Percentiles rank a stretch among this genome's conserved stretches.
Conservation (phyloP, 345 rosid genomes). For the Alliaria petiolata region DNA sequence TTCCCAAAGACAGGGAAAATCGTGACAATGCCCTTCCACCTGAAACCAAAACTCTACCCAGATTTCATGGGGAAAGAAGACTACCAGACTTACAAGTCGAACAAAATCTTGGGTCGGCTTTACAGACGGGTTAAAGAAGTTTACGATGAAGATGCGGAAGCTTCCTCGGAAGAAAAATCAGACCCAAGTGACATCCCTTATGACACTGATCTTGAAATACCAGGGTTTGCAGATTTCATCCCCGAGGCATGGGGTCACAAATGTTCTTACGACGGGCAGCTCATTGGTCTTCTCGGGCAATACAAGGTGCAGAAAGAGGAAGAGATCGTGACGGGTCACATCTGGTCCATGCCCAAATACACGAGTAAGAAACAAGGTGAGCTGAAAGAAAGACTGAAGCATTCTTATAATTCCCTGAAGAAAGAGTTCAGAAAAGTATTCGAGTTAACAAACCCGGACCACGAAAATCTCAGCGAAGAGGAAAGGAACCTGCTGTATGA, state of each 20-base stretch:
- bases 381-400: slow-evolving; percentile 67
- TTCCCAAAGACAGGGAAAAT: slow-evolving; percentile 87
- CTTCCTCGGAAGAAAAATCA: slow-evolving; percentile 35
- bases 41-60: slow-evolving; percentile 77
- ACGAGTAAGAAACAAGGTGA: slow-evolving; percentile 71
- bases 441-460: slow-evolving; percentile 45
- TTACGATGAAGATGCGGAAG: slow-evolving; percentile 44
- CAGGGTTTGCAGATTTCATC: slow-evolving; percentile 56
- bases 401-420: slow-evolving; percentile 60
- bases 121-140: slow-evolving; percentile 58
- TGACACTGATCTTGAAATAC: slow-evolving; percentile 56
- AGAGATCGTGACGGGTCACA: slow-evolving; percentile 87
- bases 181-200: slow-evolving; percentile 48
- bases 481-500: slow-evolving; percentile 55
- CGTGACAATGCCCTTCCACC: slow-evolving; percentile 54
- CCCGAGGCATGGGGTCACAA: slow-evolving; percentile 76
- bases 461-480: slow-evolving; percentile 50
- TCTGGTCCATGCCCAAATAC: slow-evolving; percentile 89
- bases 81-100: slow-evolving; percentile 62
- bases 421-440: slow-evolving; percentile 71
- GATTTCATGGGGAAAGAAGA: slow-evolving; percentile 91
- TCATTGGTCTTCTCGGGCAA: slow-evolving; percentile 67
- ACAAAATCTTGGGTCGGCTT: slow-evolving; percentile 74
- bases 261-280: slow-evolving; percentile 69
- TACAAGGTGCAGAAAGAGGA: slow-evolving; percentile 84